These are phyloP conservation scores for Bremia lactucae DNA, from an alignment of 352 stramenopile species.

Conservation along the genomic window DNA sequence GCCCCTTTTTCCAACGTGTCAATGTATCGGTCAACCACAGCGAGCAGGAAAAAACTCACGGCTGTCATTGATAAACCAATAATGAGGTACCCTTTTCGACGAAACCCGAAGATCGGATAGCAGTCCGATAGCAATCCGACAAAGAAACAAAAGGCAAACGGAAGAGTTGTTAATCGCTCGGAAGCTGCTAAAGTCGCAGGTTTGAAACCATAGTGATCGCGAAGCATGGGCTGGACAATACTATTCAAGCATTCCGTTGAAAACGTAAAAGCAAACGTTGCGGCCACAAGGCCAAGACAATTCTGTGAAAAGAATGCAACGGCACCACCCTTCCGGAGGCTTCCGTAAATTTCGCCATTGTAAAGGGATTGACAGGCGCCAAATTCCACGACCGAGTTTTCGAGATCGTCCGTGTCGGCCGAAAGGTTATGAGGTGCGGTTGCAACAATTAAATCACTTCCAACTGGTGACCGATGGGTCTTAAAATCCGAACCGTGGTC, in stretches of 20 bases:
- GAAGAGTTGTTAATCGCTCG: constrained; percentile 36
- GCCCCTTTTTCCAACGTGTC: constrained; percentile 6
- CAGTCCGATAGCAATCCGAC: constrained; percentile 70
- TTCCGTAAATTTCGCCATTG: constrained; percentile 45
- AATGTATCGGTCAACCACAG: constrained; percentile 15
- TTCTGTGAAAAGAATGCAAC: constrained; percentile 30
- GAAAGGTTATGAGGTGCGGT: not conserved
- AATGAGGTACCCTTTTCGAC: constrained; percentile 69
- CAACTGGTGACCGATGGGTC: no score
- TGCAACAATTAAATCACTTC: no score
- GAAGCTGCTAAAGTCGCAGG: constrained; percentile 10
- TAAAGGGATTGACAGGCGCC: constrained; percentile 27
- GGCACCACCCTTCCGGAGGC: constrained; percentile 28
- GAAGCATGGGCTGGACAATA: constrained; percentile 19
- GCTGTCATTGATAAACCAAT: constrained; percentile 31
- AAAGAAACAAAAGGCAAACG: constrained; percentile 63
- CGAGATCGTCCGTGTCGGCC: constrained; percentile 1
- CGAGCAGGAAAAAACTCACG: constrained; percentile 21
- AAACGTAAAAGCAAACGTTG: constrained; percentile 31
- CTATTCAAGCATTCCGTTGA: constrained; percentile 18
- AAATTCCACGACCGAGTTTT: constrained; percentile 7
- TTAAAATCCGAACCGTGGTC: no score
- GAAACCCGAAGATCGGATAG: constrained; percentile 67
- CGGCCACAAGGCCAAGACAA: constrained; percentile 27
- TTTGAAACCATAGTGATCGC: constrained; percentile 18